Conservation (phyloP, 2,329 filamentous ascomycete genomes). For the Ploettnerulaceae sp. region DNA sequence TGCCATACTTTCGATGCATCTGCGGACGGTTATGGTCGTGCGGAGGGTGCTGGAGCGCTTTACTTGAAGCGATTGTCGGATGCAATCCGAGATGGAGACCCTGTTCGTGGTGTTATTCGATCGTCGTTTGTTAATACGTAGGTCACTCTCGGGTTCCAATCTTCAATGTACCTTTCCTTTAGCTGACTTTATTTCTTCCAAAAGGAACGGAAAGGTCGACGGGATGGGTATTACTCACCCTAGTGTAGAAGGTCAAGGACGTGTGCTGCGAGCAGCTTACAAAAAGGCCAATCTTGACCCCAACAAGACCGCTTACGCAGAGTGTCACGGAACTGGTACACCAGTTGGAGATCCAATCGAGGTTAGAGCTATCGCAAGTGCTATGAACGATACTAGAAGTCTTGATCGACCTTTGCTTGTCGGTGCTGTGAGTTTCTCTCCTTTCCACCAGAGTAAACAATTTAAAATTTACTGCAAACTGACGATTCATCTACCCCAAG, state of each 20-base stretch:
- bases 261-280: constrained; percentile 15
- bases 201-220: constrained; percentile 43
- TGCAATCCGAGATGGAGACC: constrained; percentile 40
- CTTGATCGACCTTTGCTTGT: constrained; percentile 27
- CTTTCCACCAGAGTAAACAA: no score
- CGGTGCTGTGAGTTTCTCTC: constrained; percentile 28
- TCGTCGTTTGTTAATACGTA: neutral
- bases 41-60: constrained; percentile 57
- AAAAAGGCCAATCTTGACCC: constrained; percentile 17
- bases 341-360: constrained; percentile 30
- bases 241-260: constrained; percentile 40
- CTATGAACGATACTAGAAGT: no score
- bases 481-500: no score
- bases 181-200: neutral
- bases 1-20: constrained; percentile 47
- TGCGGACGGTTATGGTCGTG: constrained; percentile 61
- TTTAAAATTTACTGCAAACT: no score
- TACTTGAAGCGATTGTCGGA: constrained; percentile 52
- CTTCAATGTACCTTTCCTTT: neutral
- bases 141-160: neutral
- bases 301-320: constrained; percentile 23
- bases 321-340: constrained; percentile 30
- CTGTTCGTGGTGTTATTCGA: constrained; percentile 41
- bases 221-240: constrained; percentile 44
- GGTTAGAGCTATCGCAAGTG: constrained; percentile 25